These are phyloP conservation scores for Geotrichum carabidarum DNA, from an alignment of 1,139 yeast genomes.

Conservation along the genomic window DNA sequence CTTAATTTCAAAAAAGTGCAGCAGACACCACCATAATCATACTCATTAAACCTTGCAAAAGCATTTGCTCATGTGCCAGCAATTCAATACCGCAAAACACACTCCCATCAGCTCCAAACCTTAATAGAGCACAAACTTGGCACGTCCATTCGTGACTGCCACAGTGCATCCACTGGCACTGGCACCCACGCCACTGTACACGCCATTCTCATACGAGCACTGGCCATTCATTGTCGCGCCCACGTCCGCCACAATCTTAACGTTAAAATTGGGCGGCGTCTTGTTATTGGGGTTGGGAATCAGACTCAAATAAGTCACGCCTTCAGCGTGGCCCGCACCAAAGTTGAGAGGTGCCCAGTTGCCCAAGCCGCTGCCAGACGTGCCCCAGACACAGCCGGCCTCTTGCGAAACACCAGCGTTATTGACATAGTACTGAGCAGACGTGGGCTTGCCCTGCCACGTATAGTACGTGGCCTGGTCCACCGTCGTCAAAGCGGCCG, in stretches of 20 bases:
- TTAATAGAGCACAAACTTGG: conserved; percentile 61
- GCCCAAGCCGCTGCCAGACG: conserved; percentile 72
- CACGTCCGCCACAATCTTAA: conserved; percentile 71
- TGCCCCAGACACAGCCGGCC: conserved; percentile 94
- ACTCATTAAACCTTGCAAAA: no score
- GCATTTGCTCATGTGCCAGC: no score
- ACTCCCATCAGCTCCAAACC: no score
- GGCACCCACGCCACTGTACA: conserved; percentile 76
- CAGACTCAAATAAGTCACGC: conserved; percentile 79
- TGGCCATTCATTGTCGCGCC: conserved; percentile 64
- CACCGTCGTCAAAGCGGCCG: conserved; percentile 70
- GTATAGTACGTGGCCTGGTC: conserved; percentile 68
- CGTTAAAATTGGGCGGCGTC: conserved; percentile 69
- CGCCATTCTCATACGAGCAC: conserved; percentile 77
- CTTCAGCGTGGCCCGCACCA: conserved; percentile 83
- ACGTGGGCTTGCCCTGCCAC: conserved; percentile 80
- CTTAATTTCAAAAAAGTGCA: no score
- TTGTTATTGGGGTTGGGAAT: conserved; percentile 93
- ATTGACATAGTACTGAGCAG: conserved; percentile 95
- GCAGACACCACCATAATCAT: no score
- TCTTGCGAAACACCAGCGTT: conserved; percentile 85
- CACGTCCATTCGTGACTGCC: conserved; percentile 76
- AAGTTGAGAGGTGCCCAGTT: conserved; percentile 97
- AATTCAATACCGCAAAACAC: no score
- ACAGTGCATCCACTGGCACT: conserved; percentile 88